phyloP scores from a whole-genome alignment of 108 stramenopile genomes.

The Stephanodiscus triporus region DNA sequence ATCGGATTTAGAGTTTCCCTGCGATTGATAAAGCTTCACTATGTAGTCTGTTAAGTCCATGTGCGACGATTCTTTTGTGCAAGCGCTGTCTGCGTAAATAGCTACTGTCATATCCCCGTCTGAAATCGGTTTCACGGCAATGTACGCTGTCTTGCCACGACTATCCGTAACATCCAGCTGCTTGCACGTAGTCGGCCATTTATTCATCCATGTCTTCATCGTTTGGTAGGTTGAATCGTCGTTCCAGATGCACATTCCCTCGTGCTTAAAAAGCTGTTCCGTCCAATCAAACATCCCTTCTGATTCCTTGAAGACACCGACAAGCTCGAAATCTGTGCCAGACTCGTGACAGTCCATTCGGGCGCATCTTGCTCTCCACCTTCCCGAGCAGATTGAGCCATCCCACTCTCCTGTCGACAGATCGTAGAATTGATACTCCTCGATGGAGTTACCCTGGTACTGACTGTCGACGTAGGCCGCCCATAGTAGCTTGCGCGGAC shows the following conservation, averaged over 20 bases:
- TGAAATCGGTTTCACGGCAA: constrained; percentile 16
- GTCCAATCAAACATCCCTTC: constrained; percentile 41
- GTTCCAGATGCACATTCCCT: constrained; percentile 52
- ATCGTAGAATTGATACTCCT: constrained; percentile 53
- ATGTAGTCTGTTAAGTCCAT: constrained; percentile 26
- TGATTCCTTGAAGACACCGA: constrained; percentile 44
- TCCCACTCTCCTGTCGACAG: constrained; percentile 25
- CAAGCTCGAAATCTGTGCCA: constrained; percentile 32
- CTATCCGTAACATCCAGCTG: constrained; percentile 19
- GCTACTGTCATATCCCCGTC: constrained; percentile 40
- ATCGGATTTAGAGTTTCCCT: constrained; percentile 3
- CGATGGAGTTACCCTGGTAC: constrained; percentile 43
- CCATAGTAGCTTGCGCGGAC: constrained; percentile 38
- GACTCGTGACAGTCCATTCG: constrained; percentile 47
- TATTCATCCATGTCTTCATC: constrained; percentile 42
- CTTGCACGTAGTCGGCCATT: constrained; percentile 32
- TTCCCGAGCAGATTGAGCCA: constrained; percentile 23
- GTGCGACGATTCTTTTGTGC: constrained; percentile 11
- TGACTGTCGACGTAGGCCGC: constrained; percentile 42
- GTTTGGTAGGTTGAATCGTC: constrained; percentile 35
- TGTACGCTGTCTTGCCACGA: constrained; percentile 29
- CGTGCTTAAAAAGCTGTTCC: constrained; percentile 55
- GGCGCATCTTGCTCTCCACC: constrained; percentile 27
- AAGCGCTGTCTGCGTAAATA: constrained; percentile 26
- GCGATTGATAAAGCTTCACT: constrained; percentile 11